Evolutionary conservation across 306 rosid species (phyloP).

Genomic region (Benincasa hispida): DNA sequence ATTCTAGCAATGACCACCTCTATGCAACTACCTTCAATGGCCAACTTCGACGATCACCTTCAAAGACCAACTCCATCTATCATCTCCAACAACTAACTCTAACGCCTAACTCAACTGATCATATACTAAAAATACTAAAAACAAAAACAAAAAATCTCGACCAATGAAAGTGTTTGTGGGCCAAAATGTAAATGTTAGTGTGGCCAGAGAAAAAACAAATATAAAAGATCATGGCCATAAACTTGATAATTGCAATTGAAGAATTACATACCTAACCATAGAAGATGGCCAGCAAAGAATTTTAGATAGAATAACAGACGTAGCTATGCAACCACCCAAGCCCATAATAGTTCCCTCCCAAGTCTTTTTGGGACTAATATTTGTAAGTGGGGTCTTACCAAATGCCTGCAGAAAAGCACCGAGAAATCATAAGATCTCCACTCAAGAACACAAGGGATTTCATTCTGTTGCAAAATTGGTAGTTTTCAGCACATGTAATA

Average conservation of each 20-base stretch:
- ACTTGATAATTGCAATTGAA: neutral
- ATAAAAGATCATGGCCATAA: neutral
- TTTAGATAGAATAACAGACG: slow-evolving; percentile 54
- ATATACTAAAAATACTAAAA: too few species aligned
- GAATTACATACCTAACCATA: slow-evolving; percentile 43
- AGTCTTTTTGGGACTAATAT: slow-evolving; percentile 89
- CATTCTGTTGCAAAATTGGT: neutral
- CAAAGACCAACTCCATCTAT: too few species aligned
- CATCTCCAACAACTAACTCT: too few species aligned
- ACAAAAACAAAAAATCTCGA: too few species aligned
- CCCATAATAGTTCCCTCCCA: slow-evolving; percentile 98
- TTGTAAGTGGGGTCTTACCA: slow-evolving; percentile 86
- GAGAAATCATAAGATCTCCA: slow-evolving; percentile 5
- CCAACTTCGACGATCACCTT: too few species aligned
- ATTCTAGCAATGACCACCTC: too few species aligned
- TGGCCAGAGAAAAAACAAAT: neutral
- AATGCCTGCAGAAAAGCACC: slow-evolving; percentile 49
- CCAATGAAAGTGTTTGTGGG: too few species aligned
- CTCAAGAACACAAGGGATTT: neutral
- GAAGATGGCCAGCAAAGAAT: slow-evolving; percentile 77
- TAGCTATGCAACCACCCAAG: slow-evolving; percentile 78
- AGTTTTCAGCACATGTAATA: neutral
- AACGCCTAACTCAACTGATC: too few species aligned
- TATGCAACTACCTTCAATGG: too few species aligned
- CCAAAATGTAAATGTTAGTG: neutral